Base-by-base conservation (phyloP, 768 basidiomycete species). In the Royoungia palumana region DNA sequence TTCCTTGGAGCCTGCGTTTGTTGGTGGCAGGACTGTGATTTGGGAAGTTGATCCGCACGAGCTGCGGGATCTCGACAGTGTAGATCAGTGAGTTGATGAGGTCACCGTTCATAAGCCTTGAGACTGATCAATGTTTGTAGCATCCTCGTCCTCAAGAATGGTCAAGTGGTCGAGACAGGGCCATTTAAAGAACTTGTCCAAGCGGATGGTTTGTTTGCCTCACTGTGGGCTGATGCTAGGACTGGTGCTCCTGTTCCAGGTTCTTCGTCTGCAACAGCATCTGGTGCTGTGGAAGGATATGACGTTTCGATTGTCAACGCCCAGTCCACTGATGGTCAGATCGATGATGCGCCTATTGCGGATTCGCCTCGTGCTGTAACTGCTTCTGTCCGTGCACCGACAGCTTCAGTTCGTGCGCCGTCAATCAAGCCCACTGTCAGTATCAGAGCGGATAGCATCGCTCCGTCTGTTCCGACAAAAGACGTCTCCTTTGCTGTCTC, bases 111-210 rank as follows among this genome's bases (percentile, higher is more conserved):
- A 30, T 6, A 9, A n/a, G 20, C 20, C 14, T 10, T 46, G 14
- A 32, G n/a, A 3, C 44, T 46, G 34, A 42, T 21, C 40, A 16
- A 21, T 1, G 1, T 50, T 54, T 28, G 55, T 61, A 90, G 89
- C 47, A 96, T 98, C 60, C 70, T 95, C 43, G 93, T 96, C 21
- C 81, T 98, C 50, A 88, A 89, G 57, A 87, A 96, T 61, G 94
- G 95, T 5, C 81, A 83, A 61, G 85, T 98, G 38, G 74, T 87
- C 34, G 95, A 97, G 67, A 79, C 80, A 50, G 92, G 92, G 9
- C 79, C 70, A 35, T 91, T 92, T 66, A 81, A 78, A 49, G 89
- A 94, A 52, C 74, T 96, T 27, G 69, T 94, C 39, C 80, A 81
- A 25, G 68, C 70, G 38, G 78, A 86, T 55, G 89, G 89, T 43